Conservation (phyloP, 768 basidiomycete species). For the Tylopilus balloui region DNA sequence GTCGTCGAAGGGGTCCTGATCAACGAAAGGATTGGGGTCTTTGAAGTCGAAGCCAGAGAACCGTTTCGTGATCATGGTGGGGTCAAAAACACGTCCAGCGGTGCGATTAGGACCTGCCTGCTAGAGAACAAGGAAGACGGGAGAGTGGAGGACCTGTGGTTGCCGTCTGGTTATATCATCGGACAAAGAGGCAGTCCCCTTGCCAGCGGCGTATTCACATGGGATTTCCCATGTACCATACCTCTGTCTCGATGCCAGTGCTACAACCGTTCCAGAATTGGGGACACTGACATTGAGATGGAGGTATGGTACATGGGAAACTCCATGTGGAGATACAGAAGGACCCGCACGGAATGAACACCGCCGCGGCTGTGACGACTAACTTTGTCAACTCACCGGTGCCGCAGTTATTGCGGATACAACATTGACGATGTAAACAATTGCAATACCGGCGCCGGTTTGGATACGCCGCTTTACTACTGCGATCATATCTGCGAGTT, state of each 20-base stretch:
- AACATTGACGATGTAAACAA: neutral
- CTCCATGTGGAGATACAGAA: too few relatives aligned
- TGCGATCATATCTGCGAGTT: neutral
- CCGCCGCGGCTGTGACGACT: neutral
- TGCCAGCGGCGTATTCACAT: slow-evolving; percentile 6
- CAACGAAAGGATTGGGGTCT: slow-evolving; percentile 46
- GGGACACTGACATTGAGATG: too few relatives aligned
- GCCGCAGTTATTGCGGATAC: neutral
- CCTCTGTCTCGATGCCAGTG: neutral
- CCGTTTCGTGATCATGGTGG: slow-evolving; percentile 38
- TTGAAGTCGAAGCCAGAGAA: slow-evolving; percentile 68
- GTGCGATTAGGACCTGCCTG: slow-evolving; percentile 28
- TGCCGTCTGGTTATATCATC: slow-evolving; percentile 4
- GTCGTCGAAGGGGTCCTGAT: slow-evolving; percentile 48
- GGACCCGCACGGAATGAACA: neutral
- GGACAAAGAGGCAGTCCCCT: neutral
- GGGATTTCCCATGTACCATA: slow-evolving; percentile 4
- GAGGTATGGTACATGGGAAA: too few relatives aligned
- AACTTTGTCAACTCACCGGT: neutral
- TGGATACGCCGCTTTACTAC: neutral
- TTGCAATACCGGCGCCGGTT: neutral
- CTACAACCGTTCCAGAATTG: neutral
- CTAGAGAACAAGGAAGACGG: slow-evolving; percentile 4
- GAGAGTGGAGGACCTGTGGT: neutral
- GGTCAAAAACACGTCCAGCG: slow-evolving; percentile 17